Evolutionary conservation across 129 eudicot genomes (phyloP).

Genomic region (Escallonia herrerae): DNA sequence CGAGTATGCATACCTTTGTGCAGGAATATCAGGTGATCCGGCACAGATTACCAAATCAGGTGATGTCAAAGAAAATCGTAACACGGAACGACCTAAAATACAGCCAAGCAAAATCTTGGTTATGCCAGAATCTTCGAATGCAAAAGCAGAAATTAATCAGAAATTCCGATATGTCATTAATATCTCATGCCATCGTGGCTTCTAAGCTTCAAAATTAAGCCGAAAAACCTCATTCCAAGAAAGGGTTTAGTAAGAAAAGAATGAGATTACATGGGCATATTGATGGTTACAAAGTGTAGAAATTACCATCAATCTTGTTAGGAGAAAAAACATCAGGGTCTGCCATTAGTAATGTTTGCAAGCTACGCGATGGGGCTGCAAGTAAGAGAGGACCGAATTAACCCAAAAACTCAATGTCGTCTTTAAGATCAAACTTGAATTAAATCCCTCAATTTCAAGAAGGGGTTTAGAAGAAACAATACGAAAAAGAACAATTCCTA

Average conservation of each 20-base stretch:
- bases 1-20: slow-evolving; percentile 29
- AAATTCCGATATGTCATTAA: not conserved
- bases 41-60: slow-evolving; percentile 69
- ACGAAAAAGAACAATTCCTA: slow-evolving; percentile 14
- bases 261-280: not conserved
- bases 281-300: not conserved
- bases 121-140: not conserved
- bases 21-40: slow-evolving; percentile 62
- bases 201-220: slow-evolving; percentile 1
- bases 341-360: slow-evolving; percentile 29
- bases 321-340: slow-evolving; percentile 24
- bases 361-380: slow-evolving; percentile 36
- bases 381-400: not conserved
- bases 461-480: not conserved
- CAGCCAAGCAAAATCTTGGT: not conserved
- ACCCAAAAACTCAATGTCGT: not conserved
- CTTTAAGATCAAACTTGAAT: no score
- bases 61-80: slow-evolving; percentile 53
- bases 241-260: not conserved
- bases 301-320: slow-evolving; percentile 37
- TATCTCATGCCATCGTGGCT: slow-evolving; percentile 24
- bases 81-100: slow-evolving; percentile 29
- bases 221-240: slow-evolving; percentile 6
- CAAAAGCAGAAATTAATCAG: not conserved
- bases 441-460: not conserved